Evolutionary conservation across 345 rosid species (phyloP), one percentile per base, ranked within the genome.

Genomic region (Melaleuca quinquenervia): DNA sequence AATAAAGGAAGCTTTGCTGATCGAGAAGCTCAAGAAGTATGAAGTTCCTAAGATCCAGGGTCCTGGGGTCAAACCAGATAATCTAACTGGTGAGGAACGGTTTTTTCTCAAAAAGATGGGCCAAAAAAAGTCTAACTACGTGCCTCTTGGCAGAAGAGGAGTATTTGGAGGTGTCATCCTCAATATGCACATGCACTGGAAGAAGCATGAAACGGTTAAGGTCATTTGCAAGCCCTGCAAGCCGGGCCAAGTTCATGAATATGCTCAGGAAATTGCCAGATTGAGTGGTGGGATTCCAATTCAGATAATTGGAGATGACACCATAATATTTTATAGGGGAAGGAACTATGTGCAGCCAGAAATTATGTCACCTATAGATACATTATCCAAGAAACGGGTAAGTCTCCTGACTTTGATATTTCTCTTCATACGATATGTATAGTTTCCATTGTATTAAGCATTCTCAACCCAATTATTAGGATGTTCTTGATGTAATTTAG

Each of bases 151-250:
- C 55, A 92, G 98, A 90, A 92, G 98, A 93, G 99, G 96, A 87
- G 89, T 97, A 29, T 95, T 95, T 83, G 98, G 98, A 70, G 99
- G 99, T 85, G 94, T 95, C 86, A 93, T 96, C 88, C 94, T 95
- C n/a, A 96, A 96, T 52, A 95, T 95, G 99, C 98, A 96, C 88
- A 85, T 95, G 91, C 98, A 96, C 70, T 96, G 98, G 98, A 96
- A 96, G 88, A 96, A 94, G 26, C 99, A 96, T 56, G 98, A 97
- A 87, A 97, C 99, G 26, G 99, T 97, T 84, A 93, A 97, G 91
- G 98, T 96, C 84, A 95, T 97, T 15, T 95, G 95, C 92, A 97
- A 97, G 76, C 90, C 94, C 75, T 91, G 93, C 91, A 96, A 94
- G 88, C 94, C 98, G 32, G 96, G 98, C 18, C 97, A 92, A 85